Conservation (phyloP, 2,329 filamentous ascomycete species). For the Phyllosticta capitalensis region DNA sequence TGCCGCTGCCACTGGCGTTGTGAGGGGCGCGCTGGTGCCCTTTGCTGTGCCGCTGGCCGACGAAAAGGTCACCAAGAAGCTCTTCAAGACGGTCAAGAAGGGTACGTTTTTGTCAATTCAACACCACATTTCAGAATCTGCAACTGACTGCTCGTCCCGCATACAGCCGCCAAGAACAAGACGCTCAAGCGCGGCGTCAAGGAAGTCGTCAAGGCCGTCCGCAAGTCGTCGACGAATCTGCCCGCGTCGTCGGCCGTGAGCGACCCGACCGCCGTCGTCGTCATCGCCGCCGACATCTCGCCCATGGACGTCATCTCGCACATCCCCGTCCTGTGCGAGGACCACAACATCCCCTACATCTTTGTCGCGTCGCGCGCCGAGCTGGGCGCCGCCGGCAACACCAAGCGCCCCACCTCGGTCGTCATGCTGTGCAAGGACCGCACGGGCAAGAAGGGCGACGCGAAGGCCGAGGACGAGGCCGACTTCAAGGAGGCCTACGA, state of each 20-base stretch:
- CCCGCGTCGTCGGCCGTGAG: constrained; percentile 46
- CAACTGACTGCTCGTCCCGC: constrained; percentile 12
- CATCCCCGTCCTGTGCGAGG: constrained; percentile 94
- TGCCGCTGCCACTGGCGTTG: constrained; percentile 38
- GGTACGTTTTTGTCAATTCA: constrained; percentile 30
- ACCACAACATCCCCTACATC: constrained; percentile 94
- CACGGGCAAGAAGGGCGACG: constrained; percentile 41
- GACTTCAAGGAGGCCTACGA: constrained; percentile 45
- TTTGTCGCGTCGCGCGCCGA: constrained; percentile 89
- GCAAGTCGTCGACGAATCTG: constrained; percentile 71
- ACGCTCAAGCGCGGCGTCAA: constrained; percentile 96
- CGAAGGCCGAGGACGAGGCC: constrained; percentile 34
- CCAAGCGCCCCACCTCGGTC: constrained; percentile 92
- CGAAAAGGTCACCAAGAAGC: constrained; percentile 62
- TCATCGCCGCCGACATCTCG: constrained; percentile 95
- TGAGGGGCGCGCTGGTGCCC: constrained; percentile 56
- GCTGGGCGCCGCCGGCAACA: constrained; percentile 84
- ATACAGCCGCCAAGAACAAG: constrained; percentile 82
- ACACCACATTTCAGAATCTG: neutral
- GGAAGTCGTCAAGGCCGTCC: constrained; percentile 95
- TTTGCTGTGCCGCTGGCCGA: constrained; percentile 75
- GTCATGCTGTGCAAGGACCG: constrained; percentile 63
- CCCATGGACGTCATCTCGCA: constrained; percentile 98
- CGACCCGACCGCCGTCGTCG: constrained; percentile 60
- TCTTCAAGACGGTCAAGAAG: constrained; percentile 56